These are phyloP conservation scores for Prunus yedoensis DNA, from an alignment of 331 rosid genomes.

Conservation along the genomic window DNA sequence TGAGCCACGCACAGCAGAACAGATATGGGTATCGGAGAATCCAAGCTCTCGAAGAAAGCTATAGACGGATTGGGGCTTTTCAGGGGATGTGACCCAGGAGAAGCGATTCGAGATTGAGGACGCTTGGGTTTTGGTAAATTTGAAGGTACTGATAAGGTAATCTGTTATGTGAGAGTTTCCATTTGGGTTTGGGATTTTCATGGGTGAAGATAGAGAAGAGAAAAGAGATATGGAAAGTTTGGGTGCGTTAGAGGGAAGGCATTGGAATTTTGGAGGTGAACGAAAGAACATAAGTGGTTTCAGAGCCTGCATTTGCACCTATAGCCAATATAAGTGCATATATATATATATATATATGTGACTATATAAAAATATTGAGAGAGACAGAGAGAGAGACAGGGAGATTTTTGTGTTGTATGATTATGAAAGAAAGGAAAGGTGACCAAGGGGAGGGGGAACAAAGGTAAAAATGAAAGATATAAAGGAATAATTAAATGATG, in stretches of 20 bases:
- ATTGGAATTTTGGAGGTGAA: background rate
- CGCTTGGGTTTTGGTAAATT: conserved; percentile 28
- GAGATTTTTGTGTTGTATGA: background rate
- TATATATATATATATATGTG: no score
- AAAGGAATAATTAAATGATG: background rate
- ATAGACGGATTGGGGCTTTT: conserved; percentile 27
- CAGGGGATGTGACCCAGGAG: conserved; percentile 7
- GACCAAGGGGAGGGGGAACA: background rate
- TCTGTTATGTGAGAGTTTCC: background rate
- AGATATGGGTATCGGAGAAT: conserved; percentile 30
- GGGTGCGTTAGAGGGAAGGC: background rate
- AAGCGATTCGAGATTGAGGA: conserved; percentile 18
- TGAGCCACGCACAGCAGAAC: conserved; percentile 2
- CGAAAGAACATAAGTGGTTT: background rate
- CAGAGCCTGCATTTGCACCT: conserved; percentile 3
- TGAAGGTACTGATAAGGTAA: conserved; percentile 31
- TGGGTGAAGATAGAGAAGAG: conserved; percentile 25
- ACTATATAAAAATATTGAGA: no score
- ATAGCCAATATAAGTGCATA: background rate
- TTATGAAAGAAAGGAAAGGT: background rate
- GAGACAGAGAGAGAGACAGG: background rate
- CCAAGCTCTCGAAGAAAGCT: conserved; percentile 32
- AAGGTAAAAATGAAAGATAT: background rate
- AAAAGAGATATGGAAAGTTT: conserved; percentile 11
- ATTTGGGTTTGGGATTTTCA: conserved; percentile 5